Base-by-base conservation (phyloP, 2,329 filamentous ascomycete genomes). In the Fusarium zealandicum region DNA sequence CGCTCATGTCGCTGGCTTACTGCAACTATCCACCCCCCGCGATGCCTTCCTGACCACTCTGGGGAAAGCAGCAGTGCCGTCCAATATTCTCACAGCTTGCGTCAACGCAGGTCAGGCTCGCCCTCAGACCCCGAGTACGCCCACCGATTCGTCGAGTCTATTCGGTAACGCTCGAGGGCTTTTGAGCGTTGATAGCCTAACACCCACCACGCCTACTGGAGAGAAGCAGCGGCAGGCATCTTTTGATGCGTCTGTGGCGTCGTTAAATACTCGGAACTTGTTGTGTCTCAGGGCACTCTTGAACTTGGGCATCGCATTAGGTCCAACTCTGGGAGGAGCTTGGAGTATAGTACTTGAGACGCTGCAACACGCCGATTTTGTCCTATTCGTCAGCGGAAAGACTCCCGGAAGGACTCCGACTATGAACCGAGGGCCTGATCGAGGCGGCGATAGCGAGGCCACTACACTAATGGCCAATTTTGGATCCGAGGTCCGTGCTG, bases 1-100 rank as follows among this genome's bases (percentile, higher is more conserved):
- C 67, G 90, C 95, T 1, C 96, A 99, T 70, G 93, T 98, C 3
- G 92, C 95, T 32, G 96, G 95, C 5, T 79, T 99, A 39, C 76
- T 99, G 8, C 87, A 93, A 58, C 82, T 98, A 9, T 79, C 83
- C 11, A 97, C 93, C 0, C 93, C 95, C 1, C 83, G 95, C 61
- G 95, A 99, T 78, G 95, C 95, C 1, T 96, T 99, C 67, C 79
- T 99, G 28, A 98, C 95, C 0, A 97, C 93, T 0, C 78, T 99
- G 3, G 92, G 92, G 0, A 99, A 99, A 75, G 89, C 93, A 36
- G 92, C 95, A 7, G 90, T 98, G 3, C 95, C 95, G 3, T 86
- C 92, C 1, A 93, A 96, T 64, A 80, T 88, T 1, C 78, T 89
- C 35, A 85, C 83, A 13, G 83, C 83, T 3, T 87, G 82, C 50